Conservation (phyloP, 2,329 filamentous ascomycete genomes). For the Cryphonectria parasitica region DNA sequence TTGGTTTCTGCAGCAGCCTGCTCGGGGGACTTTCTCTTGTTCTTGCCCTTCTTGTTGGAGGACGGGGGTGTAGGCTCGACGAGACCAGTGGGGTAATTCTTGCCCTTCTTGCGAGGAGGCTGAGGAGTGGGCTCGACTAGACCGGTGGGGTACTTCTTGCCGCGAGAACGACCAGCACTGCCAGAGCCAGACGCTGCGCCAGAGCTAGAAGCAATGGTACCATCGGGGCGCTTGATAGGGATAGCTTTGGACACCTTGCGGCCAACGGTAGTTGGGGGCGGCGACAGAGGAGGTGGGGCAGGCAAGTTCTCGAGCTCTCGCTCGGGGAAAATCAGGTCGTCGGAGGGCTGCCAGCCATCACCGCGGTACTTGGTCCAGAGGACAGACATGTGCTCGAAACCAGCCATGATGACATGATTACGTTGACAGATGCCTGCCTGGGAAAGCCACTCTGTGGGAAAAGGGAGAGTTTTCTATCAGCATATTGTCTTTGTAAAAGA, state of each 20-base stretch:
- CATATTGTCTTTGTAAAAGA: not conserved
- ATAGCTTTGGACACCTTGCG: conserved; percentile 23
- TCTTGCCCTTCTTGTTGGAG: not conserved
- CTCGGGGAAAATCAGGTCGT: conserved; percentile 16
- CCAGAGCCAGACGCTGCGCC: not conserved
- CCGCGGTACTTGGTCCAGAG: conserved; percentile 14
- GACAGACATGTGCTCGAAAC: conserved; percentile 21
- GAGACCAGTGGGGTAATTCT: not conserved
- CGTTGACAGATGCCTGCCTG: conserved; percentile 11
- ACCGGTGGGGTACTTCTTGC: not conserved
- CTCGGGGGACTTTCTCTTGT: not conserved
- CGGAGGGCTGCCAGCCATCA: conserved; percentile 17
- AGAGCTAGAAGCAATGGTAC: not conserved
- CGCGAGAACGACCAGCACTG: not conserved
- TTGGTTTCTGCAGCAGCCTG: not conserved
- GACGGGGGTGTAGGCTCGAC: conserved; percentile 8
- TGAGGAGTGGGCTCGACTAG: conserved; percentile 7
- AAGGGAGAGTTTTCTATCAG: not conserved
- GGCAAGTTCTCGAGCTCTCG: not conserved
- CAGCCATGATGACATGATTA: conserved; percentile 13
- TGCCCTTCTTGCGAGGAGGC: not conserved
- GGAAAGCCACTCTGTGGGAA: conserved; percentile 20
- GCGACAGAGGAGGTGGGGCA: not conserved
- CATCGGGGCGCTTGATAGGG: conserved; percentile 13
- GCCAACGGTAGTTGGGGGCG: not conserved